Evolutionary conservation across 176 grass and related monocot species (phyloP), one percentile per base, ranked within the genome.

Genomic region (Bolboschoenus planiculmis): DNA sequence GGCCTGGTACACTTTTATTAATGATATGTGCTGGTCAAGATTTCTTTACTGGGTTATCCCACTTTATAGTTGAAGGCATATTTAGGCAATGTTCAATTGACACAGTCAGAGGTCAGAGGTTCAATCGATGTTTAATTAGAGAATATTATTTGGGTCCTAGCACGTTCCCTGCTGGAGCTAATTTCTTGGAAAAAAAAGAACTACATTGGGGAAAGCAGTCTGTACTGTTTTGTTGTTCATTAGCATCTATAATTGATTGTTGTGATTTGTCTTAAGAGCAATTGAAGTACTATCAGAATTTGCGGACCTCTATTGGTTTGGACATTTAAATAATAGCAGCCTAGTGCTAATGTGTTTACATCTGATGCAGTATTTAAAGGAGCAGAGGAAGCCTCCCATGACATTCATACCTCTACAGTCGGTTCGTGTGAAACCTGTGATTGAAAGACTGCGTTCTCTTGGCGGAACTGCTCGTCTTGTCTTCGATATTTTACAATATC

Each of bases 401-500:
- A 98, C 95, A 85, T 98, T 98, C 90, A 94, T 98, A 64, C 95
- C 95, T 53, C 85, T 98, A 43, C 95, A 98, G 79, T 98, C 92
- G 67, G 79, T 94, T 10, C 95, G 95, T 39, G 95, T 98, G 58
- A 98, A 98, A 78, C 88, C 90, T 36, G 88, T 98, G 80, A 90
- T 86, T 58, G 95, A 98, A 80, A 98, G 90, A 71, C 82, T 98
- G 42, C 95, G 95, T 75, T 90, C 90, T 78, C 91, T 98, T 79
- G 92, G 95, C 18, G 89, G 95, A 68, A 91, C 92, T 88, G 92
- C 92, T 33, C 92, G 94, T 39, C 83, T 98, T 65, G 87, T 98
- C 83, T 98, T 98, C 87, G 95, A 98, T 84, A 90, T 98, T 56
- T 94, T 98, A 74, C 95, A 98, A 98, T 98, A 98, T 98, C 95